Conservation (phyloP, 2,329 filamentous ascomycete genomes). For the Aspergillus tubingensis region DNA sequence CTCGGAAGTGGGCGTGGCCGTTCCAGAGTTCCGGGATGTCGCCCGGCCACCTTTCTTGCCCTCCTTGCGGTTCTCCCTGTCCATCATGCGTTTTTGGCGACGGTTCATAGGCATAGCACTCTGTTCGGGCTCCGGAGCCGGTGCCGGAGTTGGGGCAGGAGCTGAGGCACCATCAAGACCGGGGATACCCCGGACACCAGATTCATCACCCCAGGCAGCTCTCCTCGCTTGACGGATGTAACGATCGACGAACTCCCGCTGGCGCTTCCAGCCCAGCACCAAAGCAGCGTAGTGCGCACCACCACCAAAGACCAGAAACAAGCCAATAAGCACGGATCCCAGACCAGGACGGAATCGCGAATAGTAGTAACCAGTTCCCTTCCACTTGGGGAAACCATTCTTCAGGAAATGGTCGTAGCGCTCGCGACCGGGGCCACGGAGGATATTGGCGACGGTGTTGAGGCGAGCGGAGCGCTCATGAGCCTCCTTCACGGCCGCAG, state of each 20-base stretch:
- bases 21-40: conserved; percentile 43
- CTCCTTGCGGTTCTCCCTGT: conserved; percentile 73
- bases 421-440: conserved; percentile 75
- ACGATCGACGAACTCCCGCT: conserved; percentile 85
- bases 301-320: conserved; percentile 82
- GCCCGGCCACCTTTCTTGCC: conserved; percentile 51
- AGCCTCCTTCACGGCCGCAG: conserved; percentile 76
- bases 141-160: conserved; percentile 43
- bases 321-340: conserved; percentile 76
- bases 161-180: conserved; percentile 55
- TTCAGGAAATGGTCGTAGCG: conserved; percentile 92
- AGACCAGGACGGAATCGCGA: conserved; percentile 87
- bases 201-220: conserved; percentile 85
- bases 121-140: conserved; percentile 49
- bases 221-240: conserved; percentile 89
- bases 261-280: conserved; percentile 83
- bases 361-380: conserved; percentile 98
- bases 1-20: conserved; percentile 55
- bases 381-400: conserved; percentile 95
- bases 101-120: conserved; percentile 70
- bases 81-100: conserved; percentile 83
- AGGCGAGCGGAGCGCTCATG: conserved; percentile 81
- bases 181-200: conserved; percentile 66
- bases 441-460: conserved; percentile 79
- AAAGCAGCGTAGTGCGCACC: conserved; percentile 83